Evolutionary conservation across 768 basidiomycete genomes (phyloP), one percentile per base, ranked within the genome.

Genomic region (Stropharia rugosoannulata): DNA sequence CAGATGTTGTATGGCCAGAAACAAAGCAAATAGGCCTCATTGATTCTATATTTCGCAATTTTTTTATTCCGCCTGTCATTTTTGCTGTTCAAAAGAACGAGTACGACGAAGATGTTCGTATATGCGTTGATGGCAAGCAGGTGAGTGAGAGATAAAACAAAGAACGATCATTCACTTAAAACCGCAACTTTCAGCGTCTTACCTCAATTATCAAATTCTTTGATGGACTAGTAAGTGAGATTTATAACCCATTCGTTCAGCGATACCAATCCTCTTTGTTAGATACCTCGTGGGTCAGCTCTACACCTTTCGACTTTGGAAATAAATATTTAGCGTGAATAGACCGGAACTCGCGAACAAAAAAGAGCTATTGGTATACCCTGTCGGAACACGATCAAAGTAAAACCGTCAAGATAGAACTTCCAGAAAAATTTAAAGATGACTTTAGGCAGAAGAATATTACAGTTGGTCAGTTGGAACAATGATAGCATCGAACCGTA

Each of bases 71-170:
- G 0, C 87, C 90, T 0, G 76, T 93, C 19, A 86, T 93, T 9
- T 92, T 93, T 58, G 87, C 87, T 45, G 74, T 84, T 15, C 66
- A 73, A 40, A 72, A 70, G 36, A 73, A 79, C 46, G 78, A 81
- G 1, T 84, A 89, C 25, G 85, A 81, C 2, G 73, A 77, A 3
- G 81, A 83, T 60, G 70, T 74, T 4, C 76, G 85, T 54, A 73
- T 84, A 5, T 91, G 89, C 54, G 89, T 91, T 2, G 91, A 93
- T 62, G 91, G 91, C 5, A 93, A 93, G 63, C 91, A 93, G 80
- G 89, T 73, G 76, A 70, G 72, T 76, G n/a, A 7, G 13, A 25
- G 13, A 27, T 12, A 10, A 4, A n/a, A 15, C 12, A 32, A 19
- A 3, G 16, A 25, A 38, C 15, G 29, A 1, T n/a, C 32, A 18